Conservation (phyloP, 176 grass and related monocot genomes). For the Tuctoria greenei region DNA sequence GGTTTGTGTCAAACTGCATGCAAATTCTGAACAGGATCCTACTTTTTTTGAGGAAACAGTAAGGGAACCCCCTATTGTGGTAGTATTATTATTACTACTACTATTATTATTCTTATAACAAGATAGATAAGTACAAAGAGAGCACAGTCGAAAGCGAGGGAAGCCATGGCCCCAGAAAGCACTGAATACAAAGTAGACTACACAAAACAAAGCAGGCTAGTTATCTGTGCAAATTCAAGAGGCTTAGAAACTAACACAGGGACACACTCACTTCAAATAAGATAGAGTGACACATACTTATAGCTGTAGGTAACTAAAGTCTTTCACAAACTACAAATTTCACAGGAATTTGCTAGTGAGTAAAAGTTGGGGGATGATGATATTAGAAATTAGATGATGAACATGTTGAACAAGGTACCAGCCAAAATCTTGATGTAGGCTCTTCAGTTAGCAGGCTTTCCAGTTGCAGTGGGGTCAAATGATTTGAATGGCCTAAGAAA, state of each 20-base stretch:
- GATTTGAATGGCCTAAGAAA: too few species aligned
- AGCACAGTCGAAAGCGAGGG: not conserved
- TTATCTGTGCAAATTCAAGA: not conserved
- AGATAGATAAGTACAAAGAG: too few species aligned
- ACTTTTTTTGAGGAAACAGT: too few species aligned
- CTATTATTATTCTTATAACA: too few species aligned
- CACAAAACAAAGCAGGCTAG: not conserved
- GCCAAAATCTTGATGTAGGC: constrained; percentile 72
- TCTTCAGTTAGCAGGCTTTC: constrained; percentile 85
- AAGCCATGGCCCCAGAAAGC: not conserved
- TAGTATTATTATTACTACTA: too few species aligned
- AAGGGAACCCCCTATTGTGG: too few species aligned
- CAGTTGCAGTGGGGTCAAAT: constrained; percentile 90
- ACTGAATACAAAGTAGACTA: not conserved
- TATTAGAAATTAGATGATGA: constrained; percentile 19
- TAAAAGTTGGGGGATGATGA: not conserved
- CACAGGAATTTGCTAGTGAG: too few species aligned
- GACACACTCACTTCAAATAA: not conserved
- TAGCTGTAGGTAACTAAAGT: not conserved
- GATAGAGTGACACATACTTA: not conserved
- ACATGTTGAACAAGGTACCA: constrained; percentile 53
- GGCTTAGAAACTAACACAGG: not conserved
- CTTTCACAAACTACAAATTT: not conserved
- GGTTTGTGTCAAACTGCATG: not conserved
- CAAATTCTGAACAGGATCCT: constrained; percentile 9